These are phyloP conservation scores for Hypoxylon sp. DNA, from an alignment of 2,329 filamentous ascomycete genomes.

Conservation along the genomic window DNA sequence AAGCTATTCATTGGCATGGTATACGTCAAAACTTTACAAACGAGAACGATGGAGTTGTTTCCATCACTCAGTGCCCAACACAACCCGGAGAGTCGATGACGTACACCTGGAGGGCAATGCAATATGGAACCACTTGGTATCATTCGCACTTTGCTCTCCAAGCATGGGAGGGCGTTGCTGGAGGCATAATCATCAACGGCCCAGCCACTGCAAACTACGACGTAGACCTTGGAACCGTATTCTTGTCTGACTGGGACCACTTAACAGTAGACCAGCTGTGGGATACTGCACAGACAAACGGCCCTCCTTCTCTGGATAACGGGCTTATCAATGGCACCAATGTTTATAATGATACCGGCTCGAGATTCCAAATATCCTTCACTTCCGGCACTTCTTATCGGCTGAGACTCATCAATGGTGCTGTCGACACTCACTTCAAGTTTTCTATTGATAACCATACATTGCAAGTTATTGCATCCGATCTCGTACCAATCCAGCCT, in stretches of 20 bases:
- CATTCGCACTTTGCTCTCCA: slow-evolving; percentile 71
- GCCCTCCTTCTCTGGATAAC: slow-evolving; percentile 60
- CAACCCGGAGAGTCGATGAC: slow-evolving; percentile 66
- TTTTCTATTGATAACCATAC: slow-evolving; percentile 71
- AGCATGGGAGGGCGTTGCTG: slow-evolving; percentile 69
- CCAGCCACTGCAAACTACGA: slow-evolving; percentile 73
- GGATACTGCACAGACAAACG: slow-evolving; percentile 46
- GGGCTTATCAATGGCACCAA: slow-evolving; percentile 57
- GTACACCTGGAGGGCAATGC: slow-evolving; percentile 70
- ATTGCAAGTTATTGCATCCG: slow-evolving; percentile 70
- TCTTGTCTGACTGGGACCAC: slow-evolving; percentile 73
- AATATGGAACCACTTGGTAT: slow-evolving; percentile 71
- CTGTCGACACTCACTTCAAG: slow-evolving; percentile 61
- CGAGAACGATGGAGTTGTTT: slow-evolving; percentile 69
- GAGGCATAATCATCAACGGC: slow-evolving; percentile 73
- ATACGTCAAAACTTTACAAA: slow-evolving; percentile 69
- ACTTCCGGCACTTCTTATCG: slow-evolving; percentile 61
- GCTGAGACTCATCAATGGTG: slow-evolving; percentile 64
- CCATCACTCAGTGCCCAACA: slow-evolving; percentile 65
- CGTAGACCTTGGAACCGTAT: slow-evolving; percentile 71
- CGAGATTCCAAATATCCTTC: slow-evolving; percentile 58
- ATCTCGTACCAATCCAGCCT: slow-evolving; percentile 71
- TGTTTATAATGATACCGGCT: slow-evolving; percentile 55
- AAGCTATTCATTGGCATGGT: slow-evolving; percentile 73
- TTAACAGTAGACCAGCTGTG: slow-evolving; percentile 59